Evolutionary conservation across 2,329 filamentous ascomycete species (phyloP).

Genomic region (Colletotrichum costaricense): DNA sequence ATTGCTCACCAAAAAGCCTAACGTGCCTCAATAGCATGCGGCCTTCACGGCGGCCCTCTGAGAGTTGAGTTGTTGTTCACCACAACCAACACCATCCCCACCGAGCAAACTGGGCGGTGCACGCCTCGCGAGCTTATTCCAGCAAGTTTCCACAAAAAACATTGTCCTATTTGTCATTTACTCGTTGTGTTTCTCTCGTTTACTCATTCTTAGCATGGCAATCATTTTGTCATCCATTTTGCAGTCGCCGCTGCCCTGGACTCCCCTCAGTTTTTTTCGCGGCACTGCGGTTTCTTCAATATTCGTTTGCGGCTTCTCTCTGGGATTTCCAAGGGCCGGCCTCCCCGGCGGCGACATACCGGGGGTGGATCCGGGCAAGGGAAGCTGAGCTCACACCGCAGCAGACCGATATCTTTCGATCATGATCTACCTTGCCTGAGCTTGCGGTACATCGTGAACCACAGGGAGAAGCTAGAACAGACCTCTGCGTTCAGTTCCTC

Average conservation of each 20-base stretch:
- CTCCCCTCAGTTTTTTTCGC: background rate
- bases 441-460: background rate
- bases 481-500: background rate
- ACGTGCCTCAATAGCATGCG: background rate
- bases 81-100: background rate
- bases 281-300: background rate
- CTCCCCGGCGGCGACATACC: conserved; percentile 6
- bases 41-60: too few relatives aligned
- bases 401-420: background rate
- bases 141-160: background rate
- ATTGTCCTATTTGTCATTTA: background rate
- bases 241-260: background rate
- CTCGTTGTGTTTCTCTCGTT: background rate
- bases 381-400: background rate
- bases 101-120: conserved; percentile 11
- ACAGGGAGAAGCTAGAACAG: background rate
- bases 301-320: background rate
- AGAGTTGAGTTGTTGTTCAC: background rate
- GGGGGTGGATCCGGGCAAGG: background rate
- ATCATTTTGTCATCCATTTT: background rate
- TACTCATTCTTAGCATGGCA: too few relatives aligned
- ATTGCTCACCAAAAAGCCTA: background rate
- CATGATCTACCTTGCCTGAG: background rate
- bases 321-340: background rate
- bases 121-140: background rate